Percentiles rank a stretch among this genome's conserved stretches.
Conservation (phyloP, 805 yeast species). For the Hanseniaspora nectarophila region DNA sequence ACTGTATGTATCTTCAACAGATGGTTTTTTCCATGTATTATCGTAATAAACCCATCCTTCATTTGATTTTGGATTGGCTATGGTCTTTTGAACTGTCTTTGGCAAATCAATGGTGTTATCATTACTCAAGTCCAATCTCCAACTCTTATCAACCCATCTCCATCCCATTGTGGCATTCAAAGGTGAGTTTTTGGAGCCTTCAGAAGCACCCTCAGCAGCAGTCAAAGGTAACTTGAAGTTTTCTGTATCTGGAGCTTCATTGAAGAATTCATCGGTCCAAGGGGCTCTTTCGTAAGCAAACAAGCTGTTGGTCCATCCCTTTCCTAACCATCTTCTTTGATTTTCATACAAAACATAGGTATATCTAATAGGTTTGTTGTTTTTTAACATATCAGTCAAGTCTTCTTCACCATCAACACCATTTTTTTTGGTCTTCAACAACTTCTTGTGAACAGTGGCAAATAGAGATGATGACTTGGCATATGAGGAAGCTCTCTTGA, state of each 20-base stretch:
- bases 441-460: conserved; percentile 33
- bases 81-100: conserved; percentile 41
- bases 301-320: conserved; percentile 92
- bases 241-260: conserved; percentile 69
- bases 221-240: conserved; percentile 57
- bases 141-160: conserved; percentile 90
- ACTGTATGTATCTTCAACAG: conserved; percentile 75
- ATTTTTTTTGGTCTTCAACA: conserved; percentile 22
- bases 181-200: conserved; percentile 19
- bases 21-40: conserved; percentile 87
- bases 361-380: conserved; percentile 50
- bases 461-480: conserved; percentile 28
- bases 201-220: conserved; percentile 26
- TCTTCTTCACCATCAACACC: conserved; percentile 23
- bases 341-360: conserved; percentile 89
- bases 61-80: conserved; percentile 59
- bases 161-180: conserved; percentile 57
- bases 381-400: conserved; percentile 7
- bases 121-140: conserved; percentile 82
- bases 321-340: conserved; percentile 93
- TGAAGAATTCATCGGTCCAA: conserved; percentile 93
- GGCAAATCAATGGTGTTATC: conserved; percentile 72
- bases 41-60: conserved; percentile 86
- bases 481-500: conserved; percentile 18
- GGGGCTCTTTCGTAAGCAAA: conserved; percentile 87